Percentiles rank a stretch among this genome's conserved stretches.
phyloP scores from a whole-genome alignment of 2,329 filamentous ascomycete species.

The Venturia aucupariae region DNA sequence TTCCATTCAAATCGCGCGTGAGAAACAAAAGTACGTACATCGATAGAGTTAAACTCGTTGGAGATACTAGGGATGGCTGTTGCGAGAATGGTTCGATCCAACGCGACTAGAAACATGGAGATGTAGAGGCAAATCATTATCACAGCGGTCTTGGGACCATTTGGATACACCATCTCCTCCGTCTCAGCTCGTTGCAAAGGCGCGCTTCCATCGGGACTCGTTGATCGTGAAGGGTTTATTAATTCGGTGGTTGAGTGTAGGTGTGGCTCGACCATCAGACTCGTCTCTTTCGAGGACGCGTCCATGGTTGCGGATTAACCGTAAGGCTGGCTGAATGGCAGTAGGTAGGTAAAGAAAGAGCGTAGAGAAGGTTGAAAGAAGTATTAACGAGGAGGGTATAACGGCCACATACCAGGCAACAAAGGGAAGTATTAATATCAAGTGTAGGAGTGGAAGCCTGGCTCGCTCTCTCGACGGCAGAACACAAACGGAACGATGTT shows the following conservation, averaged over 20 bases:
- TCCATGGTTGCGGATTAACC: neutral
- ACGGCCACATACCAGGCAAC: neutral
- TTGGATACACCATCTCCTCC: slow-evolving; percentile 12
- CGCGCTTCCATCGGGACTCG: neutral
- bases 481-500: neutral
- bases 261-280: neutral
- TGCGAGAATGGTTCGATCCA: slow-evolving; percentile 17
- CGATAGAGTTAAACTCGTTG: slow-evolving; percentile 18
- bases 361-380: neutral
- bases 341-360: neutral
- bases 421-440: neutral
- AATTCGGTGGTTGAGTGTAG: neutral
- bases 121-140: slow-evolving; percentile 15
- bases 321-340: neutral
- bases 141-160: slow-evolving; percentile 1
- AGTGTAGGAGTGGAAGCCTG: neutral
- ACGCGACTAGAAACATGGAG: slow-evolving; percentile 14
- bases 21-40: slow-evolving; percentile 16
- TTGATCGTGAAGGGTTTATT: neutral
- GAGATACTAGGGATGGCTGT: slow-evolving; percentile 19
- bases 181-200: neutral
- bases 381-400: neutral
- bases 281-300: neutral
- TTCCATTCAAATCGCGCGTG: too few relatives aligned
- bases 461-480: too few relatives aligned